phyloP scores from a whole-genome alignment of 371 early-diverging fungal genomes.

The Mortierella sp. region DNA sequence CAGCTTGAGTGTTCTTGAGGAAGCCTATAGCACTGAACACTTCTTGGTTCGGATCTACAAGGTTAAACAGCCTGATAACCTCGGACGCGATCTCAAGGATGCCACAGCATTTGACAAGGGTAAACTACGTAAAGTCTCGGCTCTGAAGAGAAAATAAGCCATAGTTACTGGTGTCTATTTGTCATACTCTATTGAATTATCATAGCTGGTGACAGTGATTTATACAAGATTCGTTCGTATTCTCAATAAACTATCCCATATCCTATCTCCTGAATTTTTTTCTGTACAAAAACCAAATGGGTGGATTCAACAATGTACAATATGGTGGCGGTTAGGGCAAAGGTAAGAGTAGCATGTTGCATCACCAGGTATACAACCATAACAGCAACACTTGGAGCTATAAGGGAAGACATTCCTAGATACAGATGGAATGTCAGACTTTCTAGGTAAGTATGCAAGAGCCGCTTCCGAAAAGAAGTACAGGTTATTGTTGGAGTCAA shows the following conservation, averaged over 20 bases:
- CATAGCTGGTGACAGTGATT: no score
- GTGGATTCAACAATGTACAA: no score
- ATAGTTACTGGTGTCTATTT: no score
- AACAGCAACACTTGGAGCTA: constrained; percentile 42
- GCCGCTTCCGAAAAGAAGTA: constrained; percentile 52
- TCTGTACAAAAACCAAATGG: no score
- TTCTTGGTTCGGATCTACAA: constrained; percentile 98
- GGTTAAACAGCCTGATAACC: constrained; percentile 92
- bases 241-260: no score
- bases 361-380: constrained; percentile 40
- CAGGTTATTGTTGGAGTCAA: constrained; percentile 51
- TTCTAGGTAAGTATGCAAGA: constrained; percentile 43
- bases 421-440: constrained; percentile 42
- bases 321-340: constrained; percentile 54
- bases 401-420: constrained; percentile 49
- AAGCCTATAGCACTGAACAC: constrained; percentile 92
- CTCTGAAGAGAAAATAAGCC: constrained; percentile 28
- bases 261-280: no score
- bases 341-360: constrained; percentile 52
- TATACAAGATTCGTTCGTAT: no score
- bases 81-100: constrained; percentile 85
- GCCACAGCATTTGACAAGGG: constrained; percentile 76
- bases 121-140: constrained; percentile 48
- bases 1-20: constrained; percentile 88
- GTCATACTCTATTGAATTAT: no score